Percentiles rank a stretch among this genome's conserved stretches.
These are phyloP conservation scores for Zancudomyces culisetae DNA, from an alignment of 371 early-diverging fungal genomes.

Conservation along the genomic window DNA sequence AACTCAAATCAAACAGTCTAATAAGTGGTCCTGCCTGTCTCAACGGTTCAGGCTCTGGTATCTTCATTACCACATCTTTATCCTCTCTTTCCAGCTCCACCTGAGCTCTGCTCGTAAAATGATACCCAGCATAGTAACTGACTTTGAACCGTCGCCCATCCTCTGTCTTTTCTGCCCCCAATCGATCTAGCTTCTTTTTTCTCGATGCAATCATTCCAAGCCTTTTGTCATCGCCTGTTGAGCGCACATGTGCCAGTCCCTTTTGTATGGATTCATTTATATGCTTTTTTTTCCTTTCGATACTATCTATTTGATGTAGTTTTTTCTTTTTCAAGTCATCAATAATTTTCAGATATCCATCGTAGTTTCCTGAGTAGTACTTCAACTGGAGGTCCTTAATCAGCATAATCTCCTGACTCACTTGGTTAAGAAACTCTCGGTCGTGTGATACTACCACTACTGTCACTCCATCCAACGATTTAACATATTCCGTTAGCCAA, in stretches of 20 bases:
- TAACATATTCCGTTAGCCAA: slow-evolving; percentile 93
- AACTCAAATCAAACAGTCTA: slow-evolving; percentile 68
- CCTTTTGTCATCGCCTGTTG: slow-evolving; percentile 96
- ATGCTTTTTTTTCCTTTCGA: slow-evolving; percentile 92
- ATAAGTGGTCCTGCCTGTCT: slow-evolving; percentile 83
- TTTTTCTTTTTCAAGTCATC: slow-evolving; percentile 85
- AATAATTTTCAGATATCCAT: slow-evolving; percentile 83
- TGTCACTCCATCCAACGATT: slow-evolving; percentile 70
- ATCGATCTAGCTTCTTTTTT: slow-evolving; percentile 97
- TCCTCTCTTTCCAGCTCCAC: slow-evolving; percentile 45
- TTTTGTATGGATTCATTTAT: slow-evolving; percentile 96
- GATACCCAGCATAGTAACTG: slow-evolving; percentile 39
- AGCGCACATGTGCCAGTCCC: slow-evolving; percentile 44
- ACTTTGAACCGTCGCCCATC: slow-evolving; percentile 62
- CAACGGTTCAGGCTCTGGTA: slow-evolving; percentile 66
- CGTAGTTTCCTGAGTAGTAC: slow-evolving; percentile 97
- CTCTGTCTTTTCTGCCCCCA: slow-evolving; percentile 89
- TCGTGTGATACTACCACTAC: slow-evolving; percentile 95
- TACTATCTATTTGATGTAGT: slow-evolving; percentile 87
- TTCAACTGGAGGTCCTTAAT: slow-evolving; percentile 66
- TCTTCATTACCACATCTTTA: slow-evolving; percentile 58
- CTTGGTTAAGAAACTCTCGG: slow-evolving; percentile 93
- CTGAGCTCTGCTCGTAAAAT: slow-evolving; percentile 21
- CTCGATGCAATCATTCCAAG: slow-evolving; percentile 92
- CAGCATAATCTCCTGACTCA: slow-evolving; percentile 88